phyloP scores from a whole-genome alignment of 352 stramenopile species.

The Phytophthora litchii region DNA sequence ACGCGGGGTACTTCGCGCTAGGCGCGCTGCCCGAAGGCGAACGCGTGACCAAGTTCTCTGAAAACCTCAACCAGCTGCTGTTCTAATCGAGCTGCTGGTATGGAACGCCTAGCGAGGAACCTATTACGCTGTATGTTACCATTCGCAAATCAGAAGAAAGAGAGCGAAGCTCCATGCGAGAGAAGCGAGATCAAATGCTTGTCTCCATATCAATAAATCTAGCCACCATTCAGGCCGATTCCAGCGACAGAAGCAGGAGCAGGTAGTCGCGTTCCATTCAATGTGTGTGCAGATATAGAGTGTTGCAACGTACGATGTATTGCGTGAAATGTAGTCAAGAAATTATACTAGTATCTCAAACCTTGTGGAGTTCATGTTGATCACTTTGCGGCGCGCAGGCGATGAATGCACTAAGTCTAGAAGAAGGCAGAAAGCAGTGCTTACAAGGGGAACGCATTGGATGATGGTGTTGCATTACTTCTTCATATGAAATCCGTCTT shows the following conservation, averaged over 20 bases:
- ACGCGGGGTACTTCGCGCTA: constrained; percentile 64
- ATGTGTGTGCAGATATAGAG: constrained; percentile 23
- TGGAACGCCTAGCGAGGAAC: constrained; percentile 15
- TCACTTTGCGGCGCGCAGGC: too few relatives aligned
- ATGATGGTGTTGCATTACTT: too few relatives aligned
- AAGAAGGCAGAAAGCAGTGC: too few relatives aligned
- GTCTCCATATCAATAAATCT: constrained; percentile 42
- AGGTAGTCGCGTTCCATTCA: constrained; percentile 12
- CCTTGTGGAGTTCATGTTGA: too few relatives aligned
- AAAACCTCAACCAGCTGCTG: constrained; percentile 42
- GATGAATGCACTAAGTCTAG: too few relatives aligned
- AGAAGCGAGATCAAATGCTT: constrained; percentile 21
- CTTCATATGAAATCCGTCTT: too few relatives aligned
- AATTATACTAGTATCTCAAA: constrained; percentile 1
- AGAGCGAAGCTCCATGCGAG: constrained; percentile 27
- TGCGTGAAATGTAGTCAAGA: constrained; percentile 25
- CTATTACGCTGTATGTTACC: constrained; percentile 28
- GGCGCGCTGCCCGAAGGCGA: constrained; percentile 65
- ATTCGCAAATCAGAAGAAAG: constrained; percentile 26
- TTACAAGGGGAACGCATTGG: too few relatives aligned
- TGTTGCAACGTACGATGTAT: constrained; percentile 14
- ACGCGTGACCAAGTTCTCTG: constrained; percentile 50
- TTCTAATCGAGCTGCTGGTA: constrained; percentile 25
- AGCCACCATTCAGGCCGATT: constrained; percentile 27
- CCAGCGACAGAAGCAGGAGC: constrained; percentile 36